These are phyloP conservation scores for Mycena olivaceomarginata DNA, from an alignment of 768 basidiomycete genomes.

Conservation along the genomic window DNA sequence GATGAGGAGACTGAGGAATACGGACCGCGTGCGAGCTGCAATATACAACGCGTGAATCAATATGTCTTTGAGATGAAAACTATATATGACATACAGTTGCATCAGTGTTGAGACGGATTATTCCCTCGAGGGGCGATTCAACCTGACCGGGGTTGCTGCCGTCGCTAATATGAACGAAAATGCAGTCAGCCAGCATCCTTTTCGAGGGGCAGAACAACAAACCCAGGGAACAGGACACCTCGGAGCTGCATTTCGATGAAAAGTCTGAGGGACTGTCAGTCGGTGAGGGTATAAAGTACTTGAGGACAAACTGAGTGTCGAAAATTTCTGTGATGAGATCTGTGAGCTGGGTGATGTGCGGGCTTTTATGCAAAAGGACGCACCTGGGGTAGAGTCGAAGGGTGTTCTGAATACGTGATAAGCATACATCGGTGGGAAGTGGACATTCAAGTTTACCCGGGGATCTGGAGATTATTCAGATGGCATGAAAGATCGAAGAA, in stretches of 20 bases:
- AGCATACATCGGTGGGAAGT: slow-evolving; percentile 39
- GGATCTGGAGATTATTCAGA: slow-evolving; percentile 40
- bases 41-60: background rate
- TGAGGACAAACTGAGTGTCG: slow-evolving; percentile 59
- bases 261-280: slow-evolving; percentile 25
- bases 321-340: slow-evolving; percentile 46
- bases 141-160: slow-evolving; percentile 47
- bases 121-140: slow-evolving; percentile 43
- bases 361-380: no score
- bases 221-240: slow-evolving; percentile 50
- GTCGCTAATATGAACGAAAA: no score
- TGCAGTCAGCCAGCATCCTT: no score
- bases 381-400: slow-evolving; percentile 66
- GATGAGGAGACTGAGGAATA: background rate
- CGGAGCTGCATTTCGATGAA: slow-evolving; percentile 57
- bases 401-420: slow-evolving; percentile 53
- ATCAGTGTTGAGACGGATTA: slow-evolving; percentile 47
- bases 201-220: slow-evolving; percentile 20
- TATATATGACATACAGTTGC: slow-evolving; percentile 24
- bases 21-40: slow-evolving; percentile 45
- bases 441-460: slow-evolving; percentile 29
- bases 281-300: background rate
- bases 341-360: no score
- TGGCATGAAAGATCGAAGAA: slow-evolving; percentile 13
- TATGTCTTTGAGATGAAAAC: background rate